Evolutionary conservation across 1,139 yeast species (phyloP).

Genomic region (Yamadazyma jaroonii): DNA sequence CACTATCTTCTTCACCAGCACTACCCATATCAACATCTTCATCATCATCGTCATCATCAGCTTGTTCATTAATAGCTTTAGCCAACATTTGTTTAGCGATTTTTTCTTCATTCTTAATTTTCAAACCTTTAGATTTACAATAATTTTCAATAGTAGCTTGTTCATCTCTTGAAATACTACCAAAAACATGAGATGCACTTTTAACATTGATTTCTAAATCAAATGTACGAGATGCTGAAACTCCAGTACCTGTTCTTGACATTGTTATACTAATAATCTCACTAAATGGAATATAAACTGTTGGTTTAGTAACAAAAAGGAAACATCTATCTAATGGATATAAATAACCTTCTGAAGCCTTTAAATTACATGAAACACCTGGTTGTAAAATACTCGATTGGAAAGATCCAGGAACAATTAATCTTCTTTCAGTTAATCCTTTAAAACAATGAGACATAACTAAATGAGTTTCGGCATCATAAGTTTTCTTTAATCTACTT

Average conservation of each 20-base stretch:
- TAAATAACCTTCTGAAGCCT: slow-evolving; percentile 92
- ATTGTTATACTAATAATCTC: slow-evolving; percentile 77
- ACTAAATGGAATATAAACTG: slow-evolving; percentile 82
- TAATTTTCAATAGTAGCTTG: slow-evolving; percentile 75
- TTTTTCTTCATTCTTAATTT: slow-evolving; percentile 85
- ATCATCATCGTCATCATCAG: slow-evolving; percentile 63
- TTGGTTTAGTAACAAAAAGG: slow-evolving; percentile 90
- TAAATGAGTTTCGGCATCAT: slow-evolving; percentile 80
- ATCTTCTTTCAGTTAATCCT: slow-evolving; percentile 85
- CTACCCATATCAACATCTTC: slow-evolving; percentile 71
- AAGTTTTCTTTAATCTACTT: slow-evolving; percentile 70
- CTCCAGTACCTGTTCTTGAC: slow-evolving; percentile 84
- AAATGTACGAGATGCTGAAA: slow-evolving; percentile 83
- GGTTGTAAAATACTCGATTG: slow-evolving; percentile 72
- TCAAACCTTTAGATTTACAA: slow-evolving; percentile 73
- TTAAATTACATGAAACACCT: slow-evolving; percentile 86
- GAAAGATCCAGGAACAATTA: slow-evolving; percentile 84
- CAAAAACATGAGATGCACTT: slow-evolving; percentile 75
- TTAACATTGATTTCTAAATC: slow-evolving; percentile 79
- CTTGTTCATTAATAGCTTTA: slow-evolving; percentile 70
- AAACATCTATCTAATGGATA: slow-evolving; percentile 90
- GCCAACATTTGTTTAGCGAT: slow-evolving; percentile 81
- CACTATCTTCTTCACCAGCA: slow-evolving; percentile 67
- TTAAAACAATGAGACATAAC: slow-evolving; percentile 87
- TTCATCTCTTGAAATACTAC: slow-evolving; percentile 87